Evolutionary conservation across 176 grass and related monocot species (phyloP).

Genomic region (Cenchrus fungigraminus): DNA sequence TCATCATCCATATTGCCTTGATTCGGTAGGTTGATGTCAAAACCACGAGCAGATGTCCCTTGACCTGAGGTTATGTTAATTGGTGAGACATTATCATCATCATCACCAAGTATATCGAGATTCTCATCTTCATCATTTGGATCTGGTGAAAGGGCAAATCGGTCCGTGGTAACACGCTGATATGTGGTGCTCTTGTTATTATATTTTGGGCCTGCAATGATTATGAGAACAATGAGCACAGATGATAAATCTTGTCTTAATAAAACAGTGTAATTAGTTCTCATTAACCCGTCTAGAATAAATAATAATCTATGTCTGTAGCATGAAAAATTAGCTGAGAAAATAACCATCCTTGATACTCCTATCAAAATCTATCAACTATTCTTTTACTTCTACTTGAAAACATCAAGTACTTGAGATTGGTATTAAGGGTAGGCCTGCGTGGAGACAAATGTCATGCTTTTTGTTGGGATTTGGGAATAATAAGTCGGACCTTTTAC

Average conservation of each 20-base stretch:
- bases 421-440: neutral
- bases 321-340: neutral
- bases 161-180: slow-evolving; percentile 52
- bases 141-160: slow-evolving; percentile 61
- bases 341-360: neutral
- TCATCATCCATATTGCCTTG: slow-evolving; percentile 77
- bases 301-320: neutral
- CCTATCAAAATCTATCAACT: neutral
- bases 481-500: neutral
- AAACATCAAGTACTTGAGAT: neutral
- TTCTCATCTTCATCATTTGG: slow-evolving; percentile 68
- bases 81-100: slow-evolving; percentile 58
- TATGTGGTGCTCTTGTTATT: slow-evolving; percentile 51
- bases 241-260: slow-evolving; percentile 1
- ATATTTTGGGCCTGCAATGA: slow-evolving; percentile 49
- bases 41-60: slow-evolving; percentile 33
- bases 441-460: neutral
- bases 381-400: neutral
- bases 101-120: slow-evolving; percentile 86
- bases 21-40: slow-evolving; percentile 78
- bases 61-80: slow-evolving; percentile 42
- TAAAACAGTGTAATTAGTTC: neutral
- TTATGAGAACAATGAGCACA: slow-evolving; percentile 25
- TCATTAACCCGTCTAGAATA: neutral
- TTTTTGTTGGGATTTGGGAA: neutral